Evolutionary conservation across 768 basidiomycete genomes (phyloP).

Genomic region (Galerina sulciceps): DNA sequence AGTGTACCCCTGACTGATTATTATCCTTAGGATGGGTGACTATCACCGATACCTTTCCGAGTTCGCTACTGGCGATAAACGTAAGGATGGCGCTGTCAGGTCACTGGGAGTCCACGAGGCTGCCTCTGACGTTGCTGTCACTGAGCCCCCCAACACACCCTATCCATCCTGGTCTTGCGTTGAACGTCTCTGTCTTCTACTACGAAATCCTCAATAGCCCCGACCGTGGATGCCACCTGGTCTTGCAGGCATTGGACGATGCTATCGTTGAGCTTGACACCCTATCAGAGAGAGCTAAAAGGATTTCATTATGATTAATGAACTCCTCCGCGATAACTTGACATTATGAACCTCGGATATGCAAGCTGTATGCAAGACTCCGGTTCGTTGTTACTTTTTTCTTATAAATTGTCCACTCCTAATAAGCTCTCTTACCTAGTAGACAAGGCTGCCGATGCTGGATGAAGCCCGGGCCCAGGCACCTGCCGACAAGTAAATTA

Average conservation of each 20-base stretch:
- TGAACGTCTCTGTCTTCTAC: conserved; percentile 99
- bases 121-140: conserved; percentile 95
- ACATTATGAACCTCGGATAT: conserved; percentile 99
- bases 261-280: conserved; percentile 99
- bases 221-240: too few species aligned
- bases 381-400: conserved; percentile 50
- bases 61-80: conserved; percentile 97
- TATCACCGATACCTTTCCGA: conserved; percentile 99
- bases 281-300: conserved; percentile 98
- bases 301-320: conserved; percentile 97
- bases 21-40: too few species aligned
- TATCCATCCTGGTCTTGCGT: conserved; percentile 96
- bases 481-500: conserved; percentile 66
- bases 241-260: conserved; percentile 99
- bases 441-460: conserved; percentile 70
- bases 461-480: conserved; percentile 73
- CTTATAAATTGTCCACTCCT: not conserved
- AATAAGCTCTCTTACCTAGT: conserved; percentile 31
- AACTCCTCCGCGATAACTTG: too few species aligned
- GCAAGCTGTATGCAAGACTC: conserved; percentile 97
- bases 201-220: conserved; percentile 99
- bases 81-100: conserved; percentile 96
- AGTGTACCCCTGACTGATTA: too few species aligned
- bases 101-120: conserved; percentile 97
- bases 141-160: conserved; percentile 94